Base-by-base conservation (phyloP, 352 stramenopile species). In the Pythium phragmiticola region DNA sequence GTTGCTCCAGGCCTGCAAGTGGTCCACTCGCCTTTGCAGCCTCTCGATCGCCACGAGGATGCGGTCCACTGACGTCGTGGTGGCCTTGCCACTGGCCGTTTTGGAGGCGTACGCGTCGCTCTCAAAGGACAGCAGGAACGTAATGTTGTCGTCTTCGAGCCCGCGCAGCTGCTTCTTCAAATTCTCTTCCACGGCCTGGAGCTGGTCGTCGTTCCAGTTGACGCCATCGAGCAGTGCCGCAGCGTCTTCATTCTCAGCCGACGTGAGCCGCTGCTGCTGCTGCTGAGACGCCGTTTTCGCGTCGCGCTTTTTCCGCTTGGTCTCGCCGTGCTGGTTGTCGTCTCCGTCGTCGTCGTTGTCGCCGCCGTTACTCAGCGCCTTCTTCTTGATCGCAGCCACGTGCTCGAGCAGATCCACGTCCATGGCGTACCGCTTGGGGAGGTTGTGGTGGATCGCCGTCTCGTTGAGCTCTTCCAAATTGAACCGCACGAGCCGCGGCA, bases 61-160 rank as follows among this genome's bases (percentile, higher is more conserved):
- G 28, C 75, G 73, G 58, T 90, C 83, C 7, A 90, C 80, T 0
- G 78, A 80, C 2, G 73, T 77, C 14, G 47, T 43, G 17, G 51
- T 41, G 1, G 51, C 17, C 56, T 52, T 45, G 55, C 4, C 30
- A 16, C 11, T 50, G 23, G 33, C 13, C 34, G 33, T 41, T 69
- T 23, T 66, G 59, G 34, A 59, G 37, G 53, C 36, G 33, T 49
- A 19, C 33, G 12, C 54, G n/a, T 66, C 76, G 4, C 76, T 69
- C 50, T 92, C 81, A 54, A 92, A 75, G 3, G 80, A 85, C 16
- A 92, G 66, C 12, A 92, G 55, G 45, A 92, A 90, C 16, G 78
- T 71, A 36, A 92, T 89, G 60, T 92, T 92, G 9, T 90, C 81
- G 50, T 92, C 81, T 33, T 90, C 83, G 1, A 92, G 68, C 21